Evolutionary conservation across 306 rosid species (phyloP).

Genomic region (Lathyrus tuberosus): DNA sequence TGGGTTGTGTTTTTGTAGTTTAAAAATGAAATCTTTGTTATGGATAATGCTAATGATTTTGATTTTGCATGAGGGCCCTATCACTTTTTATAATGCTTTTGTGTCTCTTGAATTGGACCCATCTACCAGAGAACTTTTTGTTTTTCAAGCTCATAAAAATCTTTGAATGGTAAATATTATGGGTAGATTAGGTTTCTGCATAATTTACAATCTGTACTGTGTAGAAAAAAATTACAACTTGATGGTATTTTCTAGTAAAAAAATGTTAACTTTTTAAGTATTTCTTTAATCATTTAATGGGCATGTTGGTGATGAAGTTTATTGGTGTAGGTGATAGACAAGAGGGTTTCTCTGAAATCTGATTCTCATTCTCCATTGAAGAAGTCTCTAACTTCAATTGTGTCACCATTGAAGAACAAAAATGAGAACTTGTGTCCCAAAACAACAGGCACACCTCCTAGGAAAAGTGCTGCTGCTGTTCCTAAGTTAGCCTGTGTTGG

Average conservation of each 20-base stretch:
- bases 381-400: conserved; percentile 41
- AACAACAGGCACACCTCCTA: conserved; percentile 27
- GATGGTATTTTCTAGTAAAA: conserved; percentile 1
- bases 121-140: background rate
- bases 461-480: conserved; percentile 28
- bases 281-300: background rate
- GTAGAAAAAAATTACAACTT: background rate
- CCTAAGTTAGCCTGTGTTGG: conserved; percentile 27
- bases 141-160: conserved; percentile 4
- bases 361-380: conserved; percentile 46
- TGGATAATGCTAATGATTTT: conserved; percentile 9
- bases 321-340: conserved; percentile 50
- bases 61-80: conserved; percentile 43
- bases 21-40: conserved; percentile 6
- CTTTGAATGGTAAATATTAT: background rate
- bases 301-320: conserved; percentile 25
- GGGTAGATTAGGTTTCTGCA: conserved; percentile 29
- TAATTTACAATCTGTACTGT: conserved; percentile 6
- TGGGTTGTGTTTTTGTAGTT: background rate
- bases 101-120: conserved; percentile 27
- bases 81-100: conserved; percentile 30
- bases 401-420: conserved; percentile 57
- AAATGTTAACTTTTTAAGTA: conserved; percentile 10
- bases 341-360: conserved; percentile 45
- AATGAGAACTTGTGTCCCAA: conserved; percentile 49